Percentiles rank a stretch among this genome's conserved stretches.
These are phyloP conservation scores for Aspergillus sp. DNA, from an alignment of 2,329 filamentous ascomycete genomes.

Conservation along the genomic window DNA sequence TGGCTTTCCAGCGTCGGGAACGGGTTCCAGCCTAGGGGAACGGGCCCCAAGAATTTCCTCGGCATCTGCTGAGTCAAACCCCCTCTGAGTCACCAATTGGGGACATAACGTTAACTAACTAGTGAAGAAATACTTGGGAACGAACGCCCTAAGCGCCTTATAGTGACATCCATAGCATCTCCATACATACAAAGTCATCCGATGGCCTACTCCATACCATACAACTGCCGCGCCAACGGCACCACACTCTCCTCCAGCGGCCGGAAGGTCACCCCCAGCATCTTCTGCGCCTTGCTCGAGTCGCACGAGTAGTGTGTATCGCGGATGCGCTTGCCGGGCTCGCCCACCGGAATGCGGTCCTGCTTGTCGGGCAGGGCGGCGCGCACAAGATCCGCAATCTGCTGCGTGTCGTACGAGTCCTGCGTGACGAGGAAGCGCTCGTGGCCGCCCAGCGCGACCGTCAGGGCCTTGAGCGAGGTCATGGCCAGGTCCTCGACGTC, in stretches of 20 bases:
- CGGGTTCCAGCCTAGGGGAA: too few species aligned
- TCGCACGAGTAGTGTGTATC: conserved; percentile 43
- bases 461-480: conserved; percentile 16
- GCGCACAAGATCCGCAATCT: conserved; percentile 28
- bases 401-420: conserved; percentile 28
- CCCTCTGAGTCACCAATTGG: too few species aligned
- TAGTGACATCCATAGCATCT: too few species aligned
- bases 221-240: conserved; percentile 21
- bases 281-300: conserved; percentile 47
- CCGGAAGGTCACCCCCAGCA: conserved; percentile 42
- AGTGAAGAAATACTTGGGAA: too few species aligned
- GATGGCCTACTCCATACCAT: conserved; percentile 14
- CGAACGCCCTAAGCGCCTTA: too few species aligned
- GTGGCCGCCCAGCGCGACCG: conserved; percentile 12
- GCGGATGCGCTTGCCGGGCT: conserved; percentile 22
- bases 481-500: conserved; percentile 23
- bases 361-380: conserved; percentile 11
- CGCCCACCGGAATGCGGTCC: conserved; percentile 19
- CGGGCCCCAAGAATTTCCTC: too few species aligned
- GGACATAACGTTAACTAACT: too few species aligned
- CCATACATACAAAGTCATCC: neutral
- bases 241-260: conserved; percentile 19
- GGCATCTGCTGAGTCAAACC: too few species aligned
- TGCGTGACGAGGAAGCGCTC: conserved; percentile 26
- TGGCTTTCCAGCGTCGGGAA: too few species aligned